A percentile compares a stretch with the other conserved stretches of the same genome.
Conservation (phyloP, 257 asterid species). For the Primulina tabacum region DNA sequence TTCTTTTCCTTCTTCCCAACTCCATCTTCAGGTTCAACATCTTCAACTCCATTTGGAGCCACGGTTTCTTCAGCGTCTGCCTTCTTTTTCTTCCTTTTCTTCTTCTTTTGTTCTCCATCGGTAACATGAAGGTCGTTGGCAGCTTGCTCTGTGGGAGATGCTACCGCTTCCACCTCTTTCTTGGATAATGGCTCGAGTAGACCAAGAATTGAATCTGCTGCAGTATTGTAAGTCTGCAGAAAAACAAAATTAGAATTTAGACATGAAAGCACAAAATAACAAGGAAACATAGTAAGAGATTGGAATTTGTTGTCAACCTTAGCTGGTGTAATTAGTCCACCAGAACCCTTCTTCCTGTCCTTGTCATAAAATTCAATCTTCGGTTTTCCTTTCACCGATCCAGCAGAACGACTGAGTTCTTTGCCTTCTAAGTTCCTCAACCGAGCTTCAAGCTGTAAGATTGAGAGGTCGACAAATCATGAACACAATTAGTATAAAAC, state of each 20-base stretch:
- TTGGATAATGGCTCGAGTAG: constrained; percentile 26
- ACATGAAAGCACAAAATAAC: background rate
- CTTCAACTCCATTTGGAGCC: background rate
- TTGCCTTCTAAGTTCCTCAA: constrained; percentile 69
- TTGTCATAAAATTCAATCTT: constrained; percentile 77
- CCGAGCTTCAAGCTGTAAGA: constrained; percentile 68
- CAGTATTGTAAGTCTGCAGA: constrained; percentile 51
- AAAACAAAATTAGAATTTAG: background rate
- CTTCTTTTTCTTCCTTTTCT: constrained; percentile 41
- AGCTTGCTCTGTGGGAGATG: constrained; percentile 23
- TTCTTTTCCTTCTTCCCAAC: constrained; percentile 45
- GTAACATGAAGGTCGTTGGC: constrained; percentile 28
- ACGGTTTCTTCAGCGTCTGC: constrained; percentile 32
- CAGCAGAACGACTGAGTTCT: constrained; percentile 66
- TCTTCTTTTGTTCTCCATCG: constrained; percentile 33
- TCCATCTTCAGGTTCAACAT: constrained; percentile 31
- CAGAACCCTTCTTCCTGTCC: constrained; percentile 73
- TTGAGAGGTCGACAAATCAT: background rate
- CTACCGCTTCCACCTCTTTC: constrained; percentile 22
- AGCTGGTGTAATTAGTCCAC: constrained; percentile 69
- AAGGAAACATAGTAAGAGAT: background rate
- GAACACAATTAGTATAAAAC: background rate
- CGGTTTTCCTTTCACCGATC: constrained; percentile 81
- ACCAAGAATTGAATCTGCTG: constrained; percentile 46
- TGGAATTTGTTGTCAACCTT: constrained; percentile 37